A percentile compares a stretch with the other conserved stretches of the same genome.
Conservation (phyloP, 176 grass and related monocot species). For the Alopecurus myosuroides region DNA sequence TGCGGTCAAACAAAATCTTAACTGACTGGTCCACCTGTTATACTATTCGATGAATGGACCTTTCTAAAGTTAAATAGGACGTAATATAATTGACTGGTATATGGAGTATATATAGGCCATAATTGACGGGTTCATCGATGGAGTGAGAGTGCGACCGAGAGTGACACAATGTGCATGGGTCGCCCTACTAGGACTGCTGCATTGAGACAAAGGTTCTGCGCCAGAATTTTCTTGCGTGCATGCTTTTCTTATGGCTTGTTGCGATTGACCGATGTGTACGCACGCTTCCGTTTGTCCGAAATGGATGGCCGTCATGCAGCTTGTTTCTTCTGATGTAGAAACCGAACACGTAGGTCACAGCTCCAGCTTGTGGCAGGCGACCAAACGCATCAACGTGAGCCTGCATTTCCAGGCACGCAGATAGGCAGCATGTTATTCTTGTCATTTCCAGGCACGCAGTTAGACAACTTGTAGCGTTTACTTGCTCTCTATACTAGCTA, state of each 20-base stretch:
- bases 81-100: no score
- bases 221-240: neutral
- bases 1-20: no score
- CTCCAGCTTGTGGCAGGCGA: slow-evolving; percentile 6
- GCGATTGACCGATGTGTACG: neutral
- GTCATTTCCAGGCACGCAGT: neutral
- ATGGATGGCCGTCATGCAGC: neutral
- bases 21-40: no score
- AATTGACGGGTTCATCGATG: neutral
- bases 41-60: no score
- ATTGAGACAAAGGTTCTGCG: neutral
- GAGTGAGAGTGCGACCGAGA: neutral
- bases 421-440: neutral
- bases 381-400: slow-evolving; percentile 18
- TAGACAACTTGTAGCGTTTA: neutral
- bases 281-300: slow-evolving; percentile 11
- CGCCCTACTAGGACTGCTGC: neutral
- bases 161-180: neutral
- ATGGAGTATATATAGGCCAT: neutral
- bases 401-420: slow-evolving; percentile 4
- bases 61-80: neutral
- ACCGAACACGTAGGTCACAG: neutral
- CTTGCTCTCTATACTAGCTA: neutral
- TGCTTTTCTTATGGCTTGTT: neutral
- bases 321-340: slow-evolving; percentile 5